Evolutionary conservation across 2,329 filamentous ascomycete genomes (phyloP).

Genomic region (Parafenestella ontariensis): DNA sequence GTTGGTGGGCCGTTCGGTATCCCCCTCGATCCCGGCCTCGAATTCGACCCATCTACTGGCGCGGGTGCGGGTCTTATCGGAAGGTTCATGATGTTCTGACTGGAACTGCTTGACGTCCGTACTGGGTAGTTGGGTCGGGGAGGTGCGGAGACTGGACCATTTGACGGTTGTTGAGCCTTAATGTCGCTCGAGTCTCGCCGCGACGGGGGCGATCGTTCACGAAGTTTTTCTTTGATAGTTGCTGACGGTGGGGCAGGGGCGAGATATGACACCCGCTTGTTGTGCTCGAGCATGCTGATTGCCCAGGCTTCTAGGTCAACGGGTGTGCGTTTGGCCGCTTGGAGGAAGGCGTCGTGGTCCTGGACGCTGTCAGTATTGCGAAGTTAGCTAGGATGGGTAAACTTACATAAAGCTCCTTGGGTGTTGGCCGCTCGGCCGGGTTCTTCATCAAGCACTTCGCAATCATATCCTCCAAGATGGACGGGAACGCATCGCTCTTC

Average conservation of each 20-base stretch:
- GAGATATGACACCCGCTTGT: slow-evolving; percentile 94
- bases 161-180: slow-evolving; percentile 33
- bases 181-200: slow-evolving; percentile 31
- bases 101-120: slow-evolving; percentile 52
- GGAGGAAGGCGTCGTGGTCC: slow-evolving; percentile 93
- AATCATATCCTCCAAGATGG: slow-evolving; percentile 95
- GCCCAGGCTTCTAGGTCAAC: slow-evolving; percentile 95
- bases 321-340: slow-evolving; percentile 94
- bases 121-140: slow-evolving; percentile 51
- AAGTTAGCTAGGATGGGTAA: neutral
- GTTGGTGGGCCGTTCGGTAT: slow-evolving; percentile 22
- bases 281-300: slow-evolving; percentile 88
- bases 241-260: slow-evolving; percentile 79
- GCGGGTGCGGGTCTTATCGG: slow-evolving; percentile 55
- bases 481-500: slow-evolving; percentile 96
- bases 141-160: slow-evolving; percentile 34
- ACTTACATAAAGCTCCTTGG: slow-evolving; percentile 88
- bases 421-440: slow-evolving; percentile 86
- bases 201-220: slow-evolving; percentile 41
- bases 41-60: slow-evolving; percentile 35
- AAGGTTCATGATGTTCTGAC: slow-evolving; percentile 50
- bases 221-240: slow-evolving; percentile 48
- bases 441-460: slow-evolving; percentile 94
- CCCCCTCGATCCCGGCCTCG: slow-evolving; percentile 32
- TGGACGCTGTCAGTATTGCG: slow-evolving; percentile 48